Conservation (phyloP, 2,329 filamentous ascomycete species). For the Penicillium decumbens region DNA sequence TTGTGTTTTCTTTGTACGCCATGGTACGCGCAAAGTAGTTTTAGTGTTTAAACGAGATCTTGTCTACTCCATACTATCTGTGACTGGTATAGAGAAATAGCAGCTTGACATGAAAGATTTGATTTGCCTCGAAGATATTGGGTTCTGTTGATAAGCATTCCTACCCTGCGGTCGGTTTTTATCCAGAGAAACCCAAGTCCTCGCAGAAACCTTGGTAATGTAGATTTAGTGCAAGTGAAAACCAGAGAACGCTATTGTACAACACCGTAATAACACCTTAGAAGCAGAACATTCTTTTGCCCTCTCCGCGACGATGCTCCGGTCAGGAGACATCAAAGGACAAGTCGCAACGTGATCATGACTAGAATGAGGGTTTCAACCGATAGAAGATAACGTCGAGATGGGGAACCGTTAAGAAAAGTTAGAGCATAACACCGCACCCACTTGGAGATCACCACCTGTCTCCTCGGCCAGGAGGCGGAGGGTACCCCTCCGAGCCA, state of each 20-base stretch:
- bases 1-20: not conserved
- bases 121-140: not conserved
- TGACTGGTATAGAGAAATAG: not conserved
- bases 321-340: not conserved
- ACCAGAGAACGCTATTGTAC: conserved; percentile 18
- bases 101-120: not conserved
- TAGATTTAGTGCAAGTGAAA: conserved; percentile 2
- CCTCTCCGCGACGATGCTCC: not conserved
- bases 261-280: conserved; percentile 11
- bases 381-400: not conserved
- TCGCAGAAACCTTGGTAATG: not conserved
- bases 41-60: conserved; percentile 9
- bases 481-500: conserved; percentile 27
- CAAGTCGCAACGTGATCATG: conserved; percentile 6
- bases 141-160: not conserved
- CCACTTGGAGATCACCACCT: conserved; percentile 20
- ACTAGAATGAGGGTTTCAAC: conserved; percentile 3
- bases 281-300: not conserved
- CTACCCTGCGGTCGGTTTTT: not conserved
- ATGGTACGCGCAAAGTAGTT: conserved; percentile 6
- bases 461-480: conserved; percentile 30
- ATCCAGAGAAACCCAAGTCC: not conserved
- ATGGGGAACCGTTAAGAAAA: conserved; percentile 2
- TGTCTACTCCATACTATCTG: not conserved
- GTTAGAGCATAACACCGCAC: conserved; percentile 6